Base-by-base conservation (phyloP, 495 filamentous ascomycete genomes). In the Ascobolus immersus region DNA sequence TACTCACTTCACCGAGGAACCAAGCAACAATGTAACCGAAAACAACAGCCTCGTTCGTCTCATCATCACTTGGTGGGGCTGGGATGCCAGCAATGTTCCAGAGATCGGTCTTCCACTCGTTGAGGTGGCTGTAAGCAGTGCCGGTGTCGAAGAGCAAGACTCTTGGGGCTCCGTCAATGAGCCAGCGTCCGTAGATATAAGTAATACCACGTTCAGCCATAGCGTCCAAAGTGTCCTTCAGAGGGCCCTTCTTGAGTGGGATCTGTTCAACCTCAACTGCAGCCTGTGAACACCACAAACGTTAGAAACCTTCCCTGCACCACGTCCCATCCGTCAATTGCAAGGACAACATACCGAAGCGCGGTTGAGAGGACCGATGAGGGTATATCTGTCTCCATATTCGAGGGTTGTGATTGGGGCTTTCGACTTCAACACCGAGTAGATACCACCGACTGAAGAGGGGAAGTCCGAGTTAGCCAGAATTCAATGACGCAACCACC, bases 371-470 rank as follows among this genome's bases (percentile, higher is more conserved):
- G 86, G 86, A 4, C 86, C 86, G 52, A 96, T 82, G 32, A 96
- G 62, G 25, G 78, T 90, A 56, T 96, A 96, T 37, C 79, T 69
- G 36, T 92, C 78, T 45, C 86, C 89, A 84, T 94, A 96, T 54
- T 96, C 86, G 12, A 80, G 80, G 0, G 86, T 91, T 18, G 86
- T 96, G 31, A 96, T 84, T 6, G 86, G 82, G 13, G 86, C 84
- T 54, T 96, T 96, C 33, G 86, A 96, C 57, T 96, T 96, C 50
- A 96, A 69, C 33, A 96, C 86, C 10, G 84, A 93, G 59, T 96
- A 96, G 56, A 96, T 96, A 40, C 86, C 86, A 48, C 86, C 86
- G 36, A 96, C 86, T 84, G 38, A 22, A 34, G 15, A 36, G 37
- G 28, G 22, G 17, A 33, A 12, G 20, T 40, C 23, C 18, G 29